Evolutionary conservation across 2,329 filamentous ascomycete species (phyloP), one percentile per base, ranked within the genome.

Genomic region (Calonectria pseudoreteaudii): DNA sequence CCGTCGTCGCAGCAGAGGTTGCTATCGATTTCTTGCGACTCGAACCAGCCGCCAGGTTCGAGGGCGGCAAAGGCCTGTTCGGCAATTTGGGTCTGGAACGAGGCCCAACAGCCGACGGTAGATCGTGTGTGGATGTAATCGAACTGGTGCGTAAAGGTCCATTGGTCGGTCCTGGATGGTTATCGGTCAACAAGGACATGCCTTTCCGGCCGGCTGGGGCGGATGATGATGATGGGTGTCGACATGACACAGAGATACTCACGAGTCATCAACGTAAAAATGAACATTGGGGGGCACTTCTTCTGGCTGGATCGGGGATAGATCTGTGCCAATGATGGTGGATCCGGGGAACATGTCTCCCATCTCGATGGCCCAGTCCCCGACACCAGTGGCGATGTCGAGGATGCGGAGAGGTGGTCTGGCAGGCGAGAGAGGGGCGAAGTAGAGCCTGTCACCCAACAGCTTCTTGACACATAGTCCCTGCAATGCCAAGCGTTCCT

Each of bases 251-350:
- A n/a, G 6, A 31, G 41, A 34, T 0, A 82, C 83, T 79, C 75
- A 83, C 81, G 83, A 82, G 78, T 95, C 93, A 78, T 95, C 93
- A 44, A 95, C 88, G 73, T 91, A 91, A 76, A 95, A 95, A 71
- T 92, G 90, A 26, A 95, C 92, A 72, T 95, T 96, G 31, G 90
- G 89, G 0, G 94, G 93, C 0, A 94, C 91, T 56, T 89, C 86
- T 1, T 85, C 84, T 0, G 92, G 91, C 78, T 94, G 92, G 26
- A 93, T 91, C 1, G 92, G 91, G 1, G 91, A 93, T 4, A 94
- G 85, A 78, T 94, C 92, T 11, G 90, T 93, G 34, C 91, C 92
- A 62, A 88, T 88, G 23, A 94, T 87, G 68, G 87, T 82, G 10
- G 92, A 85, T 3, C 86, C 80, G 9, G 92, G 91, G 70, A 91